Evolutionary conservation across 2,329 filamentous ascomycete genomes (phyloP), one percentile per base, ranked within the genome.

Genomic region (Aspergillus amoenus): DNA sequence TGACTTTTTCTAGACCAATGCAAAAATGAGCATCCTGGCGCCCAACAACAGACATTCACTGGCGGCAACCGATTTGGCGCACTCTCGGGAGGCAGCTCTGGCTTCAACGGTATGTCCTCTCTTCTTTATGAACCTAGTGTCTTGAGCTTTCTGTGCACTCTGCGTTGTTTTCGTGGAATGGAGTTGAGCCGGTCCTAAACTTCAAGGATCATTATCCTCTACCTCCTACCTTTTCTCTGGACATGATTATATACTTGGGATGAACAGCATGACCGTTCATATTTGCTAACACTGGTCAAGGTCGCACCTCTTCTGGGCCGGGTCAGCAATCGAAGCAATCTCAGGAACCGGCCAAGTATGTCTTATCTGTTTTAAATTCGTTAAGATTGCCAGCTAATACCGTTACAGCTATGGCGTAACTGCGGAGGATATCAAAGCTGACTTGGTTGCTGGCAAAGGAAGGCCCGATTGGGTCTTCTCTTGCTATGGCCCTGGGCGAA

Each of bases 381-480:
- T 22, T 12, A n/a, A 6, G 15, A 21, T 21, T 47, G 44, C 15
- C 15, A 37, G 51, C 58, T 66, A 70, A 73, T 56, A 49, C 42
- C 4, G 55, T 63, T 12, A 58, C 68, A 81, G 78, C 56, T 81
- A 85, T 69, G 80, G 74, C 44, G 73, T 92, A 41, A 83, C 76
- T n/a, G 75, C 76, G 42, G 83, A 84, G 0, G 76, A 75, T 2
- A 88, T 95, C 64, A 81, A 82, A 59, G 75, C 76, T 52, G 91
- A 95, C 68, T 79, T 95, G 45, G 84, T 81, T 0, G 61, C 65
- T 21, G 73, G 73, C 5, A 79, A 81, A 21, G 90, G 94, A 59
- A 82, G 83, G 8, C 93, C 93, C 17, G 77, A 84, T 79, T 97
- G 93, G 89, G 88, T 94, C 4, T 82, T 97, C 22, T 96, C 93